Evolutionary conservation across 371 early-diverging fungal genomes (phyloP).

Genomic region (Mortierella sp.): DNA sequence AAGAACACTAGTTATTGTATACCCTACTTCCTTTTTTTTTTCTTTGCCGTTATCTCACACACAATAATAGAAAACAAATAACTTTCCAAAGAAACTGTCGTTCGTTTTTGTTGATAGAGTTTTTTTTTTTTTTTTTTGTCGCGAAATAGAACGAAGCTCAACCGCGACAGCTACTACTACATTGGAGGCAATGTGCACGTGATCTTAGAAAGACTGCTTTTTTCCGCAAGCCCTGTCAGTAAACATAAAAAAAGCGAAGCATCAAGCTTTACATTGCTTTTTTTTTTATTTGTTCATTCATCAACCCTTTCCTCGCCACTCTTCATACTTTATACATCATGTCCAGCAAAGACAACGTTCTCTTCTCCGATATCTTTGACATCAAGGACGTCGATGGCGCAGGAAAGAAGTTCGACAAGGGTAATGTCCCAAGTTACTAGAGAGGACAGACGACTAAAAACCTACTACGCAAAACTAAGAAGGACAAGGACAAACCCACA

Average conservation of each 20-base stretch:
- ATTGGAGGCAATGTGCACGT: neutral
- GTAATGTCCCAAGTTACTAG: slow-evolving; percentile 55
- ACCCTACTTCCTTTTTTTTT: neutral
- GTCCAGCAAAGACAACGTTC: slow-evolving; percentile 76
- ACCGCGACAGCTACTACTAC: too few species aligned
- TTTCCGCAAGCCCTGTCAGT: neutral
- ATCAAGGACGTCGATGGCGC: slow-evolving; percentile 90
- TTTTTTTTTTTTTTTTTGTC: neutral
- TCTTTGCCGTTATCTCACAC: neutral
- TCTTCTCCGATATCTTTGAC: slow-evolving; percentile 91
- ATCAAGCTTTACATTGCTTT: neutral
- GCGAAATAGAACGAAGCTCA: too few species aligned
- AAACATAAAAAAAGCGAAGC: slow-evolving; percentile 9
- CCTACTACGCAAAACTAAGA: too few species aligned
- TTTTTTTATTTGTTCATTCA: neutral
- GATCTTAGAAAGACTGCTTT: neutral
- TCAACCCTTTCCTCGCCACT: neutral
- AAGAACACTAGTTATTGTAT: neutral
- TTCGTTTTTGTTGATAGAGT: too few species aligned
- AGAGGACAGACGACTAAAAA: too few species aligned
- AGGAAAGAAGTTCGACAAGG: slow-evolving; percentile 95
- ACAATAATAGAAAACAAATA: neutral
- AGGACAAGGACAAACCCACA: too few species aligned
- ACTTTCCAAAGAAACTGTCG: neutral
- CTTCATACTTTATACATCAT: slow-evolving; percentile 44